A percentile compares a stretch with the other conserved stretches of the same genome.
phyloP scores from a whole-genome alignment of 805 yeast genomes.

The Candida stauntonica region DNA sequence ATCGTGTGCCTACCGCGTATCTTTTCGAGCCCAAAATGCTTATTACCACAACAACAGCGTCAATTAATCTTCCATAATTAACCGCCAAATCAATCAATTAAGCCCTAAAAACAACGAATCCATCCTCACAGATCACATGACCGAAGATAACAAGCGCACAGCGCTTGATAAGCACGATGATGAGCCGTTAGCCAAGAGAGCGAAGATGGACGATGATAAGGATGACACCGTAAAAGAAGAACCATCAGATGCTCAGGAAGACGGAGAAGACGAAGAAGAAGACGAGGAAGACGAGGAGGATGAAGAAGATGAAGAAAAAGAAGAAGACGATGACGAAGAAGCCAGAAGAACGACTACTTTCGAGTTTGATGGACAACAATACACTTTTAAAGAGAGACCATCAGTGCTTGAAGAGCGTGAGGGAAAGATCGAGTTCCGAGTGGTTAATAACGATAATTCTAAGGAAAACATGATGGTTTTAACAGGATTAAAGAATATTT shows the following conservation, averaged over 20 bases:
- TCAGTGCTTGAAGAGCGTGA: slow-evolving; percentile 92
- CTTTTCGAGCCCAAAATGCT: no score
- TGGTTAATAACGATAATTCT: slow-evolving; percentile 91
- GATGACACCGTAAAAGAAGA: slow-evolving; percentile 25
- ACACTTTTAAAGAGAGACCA: slow-evolving; percentile 86
- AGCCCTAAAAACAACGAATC: no score
- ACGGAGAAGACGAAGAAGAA: slow-evolving; percentile 22
- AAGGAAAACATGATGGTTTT: slow-evolving; percentile 84
- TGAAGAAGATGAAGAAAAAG: slow-evolving; percentile 22
- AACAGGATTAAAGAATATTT: slow-evolving; percentile 92
- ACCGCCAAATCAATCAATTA: no score
- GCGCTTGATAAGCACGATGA: slow-evolving; percentile 23
- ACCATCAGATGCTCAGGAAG: slow-evolving; percentile 22
- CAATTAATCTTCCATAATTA: no score
- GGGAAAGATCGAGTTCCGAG: slow-evolving; percentile 91
- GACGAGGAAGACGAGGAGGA: slow-evolving; percentile 26
- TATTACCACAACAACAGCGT: no score
- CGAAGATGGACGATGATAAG: slow-evolving; percentile 24
- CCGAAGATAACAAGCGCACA: slow-evolving; percentile 17
- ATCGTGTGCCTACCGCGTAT: no score
- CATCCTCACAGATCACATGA: no score
- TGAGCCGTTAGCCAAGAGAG: slow-evolving; percentile 28
- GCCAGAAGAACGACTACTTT: slow-evolving; percentile 37
- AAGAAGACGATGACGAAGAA: slow-evolving; percentile 31
- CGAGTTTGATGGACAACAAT: slow-evolving; percentile 65